phyloP scores from a whole-genome alignment of 495 filamentous ascomycete genomes.

The Talaromyces nanjingensis region DNA sequence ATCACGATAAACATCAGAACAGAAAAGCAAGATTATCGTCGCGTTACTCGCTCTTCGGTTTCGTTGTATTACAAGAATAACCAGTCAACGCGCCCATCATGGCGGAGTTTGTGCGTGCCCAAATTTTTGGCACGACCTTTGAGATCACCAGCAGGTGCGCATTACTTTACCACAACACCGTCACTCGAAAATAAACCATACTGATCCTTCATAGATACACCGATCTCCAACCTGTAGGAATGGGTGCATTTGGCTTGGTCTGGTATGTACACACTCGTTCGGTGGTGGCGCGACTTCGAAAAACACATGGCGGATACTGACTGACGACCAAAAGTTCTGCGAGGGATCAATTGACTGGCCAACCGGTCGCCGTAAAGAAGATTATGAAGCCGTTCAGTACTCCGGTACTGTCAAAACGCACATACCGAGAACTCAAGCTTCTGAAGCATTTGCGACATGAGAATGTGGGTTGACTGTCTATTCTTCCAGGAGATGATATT shows the following conservation, averaged over 20 bases:
- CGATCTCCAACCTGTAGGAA: slow-evolving; percentile 95
- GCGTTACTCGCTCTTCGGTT: background rate
- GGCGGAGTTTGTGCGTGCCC: slow-evolving; percentile 98
- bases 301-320: slow-evolving; percentile 6
- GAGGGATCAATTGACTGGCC: slow-evolving; percentile 90
- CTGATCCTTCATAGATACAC: slow-evolving; percentile 62
- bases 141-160: slow-evolving; percentile 96
- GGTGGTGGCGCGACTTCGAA: background rate
- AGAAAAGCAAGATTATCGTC: background rate
- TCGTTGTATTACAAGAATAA: background rate
- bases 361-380: slow-evolving; percentile 97
- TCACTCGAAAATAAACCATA: background rate
- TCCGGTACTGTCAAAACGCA: slow-evolving; percentile 91
- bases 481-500: slow-evolving; percentile 7
- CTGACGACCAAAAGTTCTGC: slow-evolving; percentile 60
- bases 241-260: slow-evolving; percentile 97
- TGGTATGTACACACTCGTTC: slow-evolving; percentile 55
- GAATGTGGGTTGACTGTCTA: slow-evolving; percentile 54
- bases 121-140: slow-evolving; percentile 99
- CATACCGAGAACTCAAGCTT: slow-evolving; percentile 94
- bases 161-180: slow-evolving; percentile 7
- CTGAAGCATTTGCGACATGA: slow-evolving; percentile 95
- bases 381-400: slow-evolving; percentile 99
- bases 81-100: slow-evolving; percentile 43
- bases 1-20: background rate